phyloP scores from a whole-genome alignment of 768 basidiomycete genomes.

The Termitomyces sp. region DNA sequence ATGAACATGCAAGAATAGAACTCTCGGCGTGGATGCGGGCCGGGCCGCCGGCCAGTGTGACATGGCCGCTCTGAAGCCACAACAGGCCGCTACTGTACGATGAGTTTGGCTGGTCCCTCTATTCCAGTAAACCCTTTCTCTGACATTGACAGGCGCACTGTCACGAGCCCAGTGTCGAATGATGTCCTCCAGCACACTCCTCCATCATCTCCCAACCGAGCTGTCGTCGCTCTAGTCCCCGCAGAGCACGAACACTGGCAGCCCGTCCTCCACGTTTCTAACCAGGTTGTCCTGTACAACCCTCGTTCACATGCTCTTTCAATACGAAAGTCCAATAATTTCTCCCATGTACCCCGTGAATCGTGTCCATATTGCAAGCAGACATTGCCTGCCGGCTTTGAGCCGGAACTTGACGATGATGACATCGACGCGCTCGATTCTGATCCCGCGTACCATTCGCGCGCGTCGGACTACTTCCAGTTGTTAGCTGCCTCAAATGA shows the following conservation, averaged over 20 bases:
- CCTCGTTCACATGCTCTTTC: constrained; percentile 80
- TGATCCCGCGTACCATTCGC: constrained; percentile 42
- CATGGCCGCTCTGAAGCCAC: too few species aligned
- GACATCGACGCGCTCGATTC: constrained; percentile 28
- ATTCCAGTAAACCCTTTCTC: not conserved
- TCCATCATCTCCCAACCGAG: constrained; percentile 15
- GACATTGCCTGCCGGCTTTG: constrained; percentile 45
- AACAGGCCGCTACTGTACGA: too few species aligned
- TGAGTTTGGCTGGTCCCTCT: not conserved
- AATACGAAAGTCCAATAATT: constrained; percentile 38
- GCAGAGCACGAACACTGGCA: constrained; percentile 50
- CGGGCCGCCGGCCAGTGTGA: not conserved
- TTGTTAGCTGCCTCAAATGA: constrained; percentile 73
- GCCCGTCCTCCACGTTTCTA: constrained; percentile 77
- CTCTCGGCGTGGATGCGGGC: too few species aligned
- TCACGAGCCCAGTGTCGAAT: not conserved
- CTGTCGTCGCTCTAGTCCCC: constrained; percentile 16
- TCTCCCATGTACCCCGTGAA: constrained; percentile 18
- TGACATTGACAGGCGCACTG: not conserved
- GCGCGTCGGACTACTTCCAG: constrained; percentile 79
- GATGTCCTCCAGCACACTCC: constrained; percentile 10
- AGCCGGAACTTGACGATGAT: constrained; percentile 20
- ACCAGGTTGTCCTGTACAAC: constrained; percentile 87
- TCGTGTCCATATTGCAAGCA: constrained; percentile 78
- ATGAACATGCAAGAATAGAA: too few species aligned